Evolutionary conservation across 257 asterid genomes (phyloP).

Genomic region (Thymus quinquecostatus): DNA sequence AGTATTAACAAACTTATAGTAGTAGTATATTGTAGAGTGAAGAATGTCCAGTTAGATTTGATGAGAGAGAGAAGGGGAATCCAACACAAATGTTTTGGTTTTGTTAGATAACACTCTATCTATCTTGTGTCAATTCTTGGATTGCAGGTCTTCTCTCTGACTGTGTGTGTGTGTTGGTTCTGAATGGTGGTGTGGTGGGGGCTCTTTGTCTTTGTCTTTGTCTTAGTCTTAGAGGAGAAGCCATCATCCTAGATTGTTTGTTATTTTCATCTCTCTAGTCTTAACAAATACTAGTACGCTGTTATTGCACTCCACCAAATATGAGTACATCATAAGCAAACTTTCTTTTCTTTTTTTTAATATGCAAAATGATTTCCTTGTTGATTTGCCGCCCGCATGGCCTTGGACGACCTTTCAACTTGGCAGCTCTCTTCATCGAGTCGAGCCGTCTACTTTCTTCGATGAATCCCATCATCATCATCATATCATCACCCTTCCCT

Average conservation of each 20-base stretch:
- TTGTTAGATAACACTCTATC: conserved; percentile 22
- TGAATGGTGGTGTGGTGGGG: conserved; percentile 42
- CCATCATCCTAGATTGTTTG: not conserved
- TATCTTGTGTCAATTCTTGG: conserved; percentile 10
- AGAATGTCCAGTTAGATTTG: conserved; percentile 33
- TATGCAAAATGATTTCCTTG: not conserved
- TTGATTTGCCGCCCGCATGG: not conserved
- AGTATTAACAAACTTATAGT: not conserved
- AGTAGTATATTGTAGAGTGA: conserved; percentile 33
- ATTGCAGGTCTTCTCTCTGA: not conserved
- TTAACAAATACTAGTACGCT: conserved; percentile 34
- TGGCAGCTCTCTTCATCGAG: not conserved
- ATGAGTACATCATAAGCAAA: conserved; percentile 40
- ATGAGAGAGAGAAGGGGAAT: conserved; percentile 17
- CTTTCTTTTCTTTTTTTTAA: not conserved
- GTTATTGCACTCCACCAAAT: conserved; percentile 41
- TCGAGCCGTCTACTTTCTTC: too few species aligned
- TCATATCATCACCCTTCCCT: too few species aligned
- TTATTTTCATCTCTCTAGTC: conserved; percentile 21
- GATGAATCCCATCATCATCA: too few species aligned
- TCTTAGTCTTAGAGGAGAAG: conserved; percentile 29
- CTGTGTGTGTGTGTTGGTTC: conserved; percentile 44
- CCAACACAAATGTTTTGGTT: conserved; percentile 9
- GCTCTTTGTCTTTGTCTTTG: conserved; percentile 41
- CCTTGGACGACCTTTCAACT: not conserved